A percentile compares a stretch with the other conserved stretches of the same genome.
These are phyloP conservation scores for Oenanthe sinensis DNA, from an alignment of 129 eudicot genomes.

Conservation along the genomic window DNA sequence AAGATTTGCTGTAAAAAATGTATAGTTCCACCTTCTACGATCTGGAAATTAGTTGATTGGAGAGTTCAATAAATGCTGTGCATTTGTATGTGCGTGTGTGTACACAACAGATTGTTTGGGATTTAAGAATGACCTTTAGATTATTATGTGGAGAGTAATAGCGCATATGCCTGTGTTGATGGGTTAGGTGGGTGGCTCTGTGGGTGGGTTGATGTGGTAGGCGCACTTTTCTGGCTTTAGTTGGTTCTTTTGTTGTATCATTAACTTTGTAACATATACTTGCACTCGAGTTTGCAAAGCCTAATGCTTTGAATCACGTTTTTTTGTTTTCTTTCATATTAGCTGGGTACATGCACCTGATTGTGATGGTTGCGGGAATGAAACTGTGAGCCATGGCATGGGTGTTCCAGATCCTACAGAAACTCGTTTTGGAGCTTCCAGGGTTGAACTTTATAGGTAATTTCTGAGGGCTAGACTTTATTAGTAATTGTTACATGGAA, in stretches of 20 bases:
- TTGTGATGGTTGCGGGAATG: constrained; percentile 77
- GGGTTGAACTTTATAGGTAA: constrained; percentile 90
- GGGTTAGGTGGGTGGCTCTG: no score
- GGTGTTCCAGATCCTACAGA: constrained; percentile 55
- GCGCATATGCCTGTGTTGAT: not conserved
- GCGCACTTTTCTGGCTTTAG: not conserved
- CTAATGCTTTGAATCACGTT: not conserved
- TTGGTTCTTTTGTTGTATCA: not conserved
- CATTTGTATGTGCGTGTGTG: not conserved
- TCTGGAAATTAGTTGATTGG: not conserved
- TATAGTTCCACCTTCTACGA: not conserved
- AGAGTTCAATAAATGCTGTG: not conserved
- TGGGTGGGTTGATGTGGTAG: not conserved
- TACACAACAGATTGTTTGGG: not conserved
- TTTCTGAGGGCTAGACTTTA: constrained; percentile 1
- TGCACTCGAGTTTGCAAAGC: not conserved
- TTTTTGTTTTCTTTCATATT: not conserved
- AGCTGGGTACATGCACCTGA: constrained; percentile 92
- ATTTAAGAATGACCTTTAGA: not conserved
- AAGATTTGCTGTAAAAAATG: not conserved
- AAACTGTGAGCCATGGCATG: constrained; percentile 66
- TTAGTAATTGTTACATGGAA: not conserved
- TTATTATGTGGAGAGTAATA: not conserved
- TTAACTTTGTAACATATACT: not conserved
- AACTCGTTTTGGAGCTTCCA: constrained; percentile 54